Percentiles rank a stretch among this genome's conserved stretches.
Evolutionary conservation across 1,139 yeast genomes (phyloP).

Genomic region (Suhomyces taliae): DNA sequence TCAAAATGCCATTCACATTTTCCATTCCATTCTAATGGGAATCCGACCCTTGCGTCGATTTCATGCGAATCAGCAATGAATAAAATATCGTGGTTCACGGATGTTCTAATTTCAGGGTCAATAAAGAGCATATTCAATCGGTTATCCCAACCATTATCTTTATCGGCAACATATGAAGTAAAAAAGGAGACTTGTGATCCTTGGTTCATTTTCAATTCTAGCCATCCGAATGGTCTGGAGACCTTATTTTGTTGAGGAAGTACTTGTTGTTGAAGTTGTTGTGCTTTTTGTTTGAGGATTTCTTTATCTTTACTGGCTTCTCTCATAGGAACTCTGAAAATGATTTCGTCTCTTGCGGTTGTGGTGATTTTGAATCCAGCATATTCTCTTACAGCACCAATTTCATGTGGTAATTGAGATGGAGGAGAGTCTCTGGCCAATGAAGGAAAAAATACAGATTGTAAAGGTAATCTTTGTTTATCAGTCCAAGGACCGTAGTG

Average conservation of each 20-base stretch:
- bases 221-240: constrained; percentile 83
- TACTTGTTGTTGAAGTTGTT: constrained; percentile 4
- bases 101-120: constrained; percentile 68
- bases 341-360: constrained; percentile 60
- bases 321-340: constrained; percentile 78
- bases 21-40: constrained; percentile 84
- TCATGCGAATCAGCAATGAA: constrained; percentile 62
- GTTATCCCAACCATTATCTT: constrained; percentile 59
- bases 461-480: constrained; percentile 70
- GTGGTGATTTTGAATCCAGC: constrained; percentile 57
- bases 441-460: constrained; percentile 66
- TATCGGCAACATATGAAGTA: constrained; percentile 54
- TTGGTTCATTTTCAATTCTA: constrained; percentile 65
- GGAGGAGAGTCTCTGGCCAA: constrained; percentile 60
- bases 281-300: constrained; percentile 17
- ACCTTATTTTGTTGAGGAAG: constrained; percentile 22
- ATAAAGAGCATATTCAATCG: constrained; percentile 47
- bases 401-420: constrained; percentile 29
- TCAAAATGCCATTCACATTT: constrained; percentile 65
- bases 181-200: constrained; percentile 51
- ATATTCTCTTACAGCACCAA: constrained; percentile 56
- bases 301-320: constrained; percentile 75
- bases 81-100: constrained; percentile 85
- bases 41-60: constrained; percentile 57
- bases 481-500: constrained; percentile 98